Percentiles rank a stretch among this genome's conserved stretches.
These are phyloP conservation scores for Camellia granthamiana DNA, from an alignment of 148 eudicot species.

Conservation along the genomic window DNA sequence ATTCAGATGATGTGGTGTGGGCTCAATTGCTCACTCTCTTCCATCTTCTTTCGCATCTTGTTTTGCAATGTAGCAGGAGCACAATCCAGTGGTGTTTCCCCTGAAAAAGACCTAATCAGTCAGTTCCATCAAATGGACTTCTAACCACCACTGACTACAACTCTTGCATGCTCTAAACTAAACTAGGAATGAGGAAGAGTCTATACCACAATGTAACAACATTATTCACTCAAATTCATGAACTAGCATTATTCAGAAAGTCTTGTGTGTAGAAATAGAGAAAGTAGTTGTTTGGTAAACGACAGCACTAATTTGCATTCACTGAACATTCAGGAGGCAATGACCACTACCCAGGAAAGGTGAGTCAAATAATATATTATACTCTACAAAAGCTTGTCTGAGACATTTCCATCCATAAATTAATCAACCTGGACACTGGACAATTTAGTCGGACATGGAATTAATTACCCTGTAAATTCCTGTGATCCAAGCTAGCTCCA, in stretches of 20 bases:
- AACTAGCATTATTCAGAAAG: neutral
- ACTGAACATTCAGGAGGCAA: neutral
- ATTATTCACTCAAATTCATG: neutral
- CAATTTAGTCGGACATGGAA: neutral
- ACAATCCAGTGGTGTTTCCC: constrained; percentile 71
- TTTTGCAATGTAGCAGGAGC: constrained; percentile 68
- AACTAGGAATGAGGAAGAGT: neutral
- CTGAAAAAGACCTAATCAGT: constrained; percentile 26
- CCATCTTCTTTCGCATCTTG: constrained; percentile 61
- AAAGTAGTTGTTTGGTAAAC: neutral
- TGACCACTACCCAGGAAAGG: neutral
- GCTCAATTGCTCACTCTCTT: constrained; percentile 24
- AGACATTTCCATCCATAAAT: neutral
- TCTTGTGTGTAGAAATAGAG: neutral
- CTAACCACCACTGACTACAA: neutral
- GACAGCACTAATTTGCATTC: neutral
- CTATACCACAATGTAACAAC: too few relatives aligned
- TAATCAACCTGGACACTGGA: neutral
- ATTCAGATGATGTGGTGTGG: neutral
- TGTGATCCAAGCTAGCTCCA: constrained; percentile 63
- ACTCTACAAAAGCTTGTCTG: neutral
- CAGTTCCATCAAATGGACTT: neutral
- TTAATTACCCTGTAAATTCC: constrained; percentile 52
- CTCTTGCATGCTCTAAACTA: neutral
- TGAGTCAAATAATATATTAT: neutral